Evolutionary conservation across 106 monocot genomes (phyloP), one percentile per base, ranked within the genome.

Genomic region (Dendrobium officinale): DNA sequence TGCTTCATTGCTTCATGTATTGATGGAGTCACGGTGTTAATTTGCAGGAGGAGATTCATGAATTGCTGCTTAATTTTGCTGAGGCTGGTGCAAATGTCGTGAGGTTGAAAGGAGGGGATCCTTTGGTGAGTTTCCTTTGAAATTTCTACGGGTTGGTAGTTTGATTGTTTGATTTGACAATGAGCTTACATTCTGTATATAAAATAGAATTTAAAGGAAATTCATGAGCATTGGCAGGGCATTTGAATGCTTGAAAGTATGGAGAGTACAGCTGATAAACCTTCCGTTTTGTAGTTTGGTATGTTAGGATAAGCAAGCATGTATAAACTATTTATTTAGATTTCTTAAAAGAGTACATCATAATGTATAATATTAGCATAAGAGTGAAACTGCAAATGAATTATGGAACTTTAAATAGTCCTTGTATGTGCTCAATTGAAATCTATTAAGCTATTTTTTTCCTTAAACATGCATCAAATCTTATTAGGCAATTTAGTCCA

Each of bases 1-100:
- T 54, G 40, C 15, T 42, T 33, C 29, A 5, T 78, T 16, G 26
- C 27, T 74, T 70, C 42, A 8, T 48, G n/a, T 22, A 55, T 68
- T 78, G 49, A 67, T 77, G 40, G 80, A 51, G 16, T 72, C 18
- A 55, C 42, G 31, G n/a, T 74, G 26, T 41, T 42, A 42, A 22
- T 26, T 75, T 87, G 67, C 80, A 94, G 97, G 97, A 98, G 72
- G 97, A 98, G 90, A 98, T 98, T 81, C 97, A 98, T 83, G 89
- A 95, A 82, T 61, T 98, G 89, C 87, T 98, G 33, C 85, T 92
- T 33, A 92, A 85, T 77, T 98, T 98, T 77, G 97, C 97, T 4
- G 94, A 98, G 85, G 97, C 87, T 37, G 97, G 97, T 4, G 97
- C 94, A 8, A 95, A 95, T 86, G 97, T 98, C 61, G 91, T 95